Base-by-base conservation (phyloP, 805 yeast species). In the Kluyveromyces dobzhanskii region DNA sequence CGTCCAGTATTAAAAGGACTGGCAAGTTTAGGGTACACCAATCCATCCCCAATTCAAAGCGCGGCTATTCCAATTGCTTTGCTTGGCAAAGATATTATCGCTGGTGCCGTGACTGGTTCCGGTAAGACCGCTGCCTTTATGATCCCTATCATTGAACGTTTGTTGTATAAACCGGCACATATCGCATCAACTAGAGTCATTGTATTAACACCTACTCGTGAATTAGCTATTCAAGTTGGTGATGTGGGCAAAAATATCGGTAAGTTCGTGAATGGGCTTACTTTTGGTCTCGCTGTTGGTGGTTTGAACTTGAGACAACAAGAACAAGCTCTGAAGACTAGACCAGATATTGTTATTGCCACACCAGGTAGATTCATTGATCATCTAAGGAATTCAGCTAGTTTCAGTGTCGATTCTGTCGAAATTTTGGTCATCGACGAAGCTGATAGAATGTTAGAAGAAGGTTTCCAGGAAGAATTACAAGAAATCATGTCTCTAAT, bases 291-390 rank as follows among this genome's bases (percentile, higher is more conserved):
- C 48, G 97, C 98, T 3, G 97, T 92, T 37, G 99, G 99, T 73
- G 99, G 99, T 62, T 71, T 92, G 61, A 92, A 88, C 55, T 71
- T 92, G 47, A 77, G 96, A 59, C 94, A 81, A 55, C 99, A 92
- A 67, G 99, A 92, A 62, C 95, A 86, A 58, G 92, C 85, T 58
- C 74, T 92, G 54, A 86, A 85, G 55, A 67, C 82, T 17, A 76
- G 97, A 55, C 99, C 99, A 1, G 99, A 92, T 69, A 71, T 92
- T 39, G 97, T 92, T 16, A 78, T 92, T 59, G 97, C 98, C 17
- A 92, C 99, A 0, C 99, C 99, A 2, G 99, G 99, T 75, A 76
- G 99, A 68, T 81, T 92, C 49, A 92, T 92, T 55, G 99, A 92
- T 63, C 99, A 92, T 64, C 77, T 92, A 41, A 73, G 97, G 57